Evolutionary conservation across 2,329 filamentous ascomycete genomes (phyloP).

Genomic region (Ciborinia camelliae): DNA sequence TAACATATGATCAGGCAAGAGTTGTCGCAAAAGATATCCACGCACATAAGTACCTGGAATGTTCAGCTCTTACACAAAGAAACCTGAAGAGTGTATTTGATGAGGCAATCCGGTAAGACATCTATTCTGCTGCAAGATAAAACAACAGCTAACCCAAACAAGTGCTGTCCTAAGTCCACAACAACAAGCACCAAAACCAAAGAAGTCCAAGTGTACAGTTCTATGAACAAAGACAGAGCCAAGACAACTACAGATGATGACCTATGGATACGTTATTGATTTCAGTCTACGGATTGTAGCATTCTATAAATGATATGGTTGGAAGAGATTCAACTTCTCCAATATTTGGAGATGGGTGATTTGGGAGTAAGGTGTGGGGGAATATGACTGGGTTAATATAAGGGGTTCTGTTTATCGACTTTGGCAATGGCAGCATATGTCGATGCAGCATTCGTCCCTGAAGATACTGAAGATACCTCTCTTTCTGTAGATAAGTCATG

Average conservation of each 20-base stretch:
- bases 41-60: conserved; percentile 96
- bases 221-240: conserved; percentile 45
- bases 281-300: background rate
- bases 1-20: conserved; percentile 89
- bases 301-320: background rate
- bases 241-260: background rate
- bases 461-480: conserved; percentile 25
- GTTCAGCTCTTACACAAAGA: conserved; percentile 91
- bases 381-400: conserved; percentile 15
- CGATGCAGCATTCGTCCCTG: conserved; percentile 5
- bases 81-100: conserved; percentile 99
- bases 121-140: background rate
- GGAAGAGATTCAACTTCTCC: background rate
- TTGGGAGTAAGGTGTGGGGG: conserved; percentile 8
- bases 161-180: conserved; percentile 71
- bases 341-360: background rate
- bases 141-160: conserved; percentile 20
- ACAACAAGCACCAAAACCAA: conserved; percentile 54
- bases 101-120: conserved; percentile 86
- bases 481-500: conserved; percentile 31
- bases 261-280: background rate
- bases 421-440: conserved; percentile 14
- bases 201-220: conserved; percentile 67
- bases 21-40: conserved; percentile 89
- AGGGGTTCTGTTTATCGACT: conserved; percentile 15